Evolutionary conservation across 2,329 filamentous ascomycete genomes (phyloP).

Genomic region (Penicillium decumbens): DNA sequence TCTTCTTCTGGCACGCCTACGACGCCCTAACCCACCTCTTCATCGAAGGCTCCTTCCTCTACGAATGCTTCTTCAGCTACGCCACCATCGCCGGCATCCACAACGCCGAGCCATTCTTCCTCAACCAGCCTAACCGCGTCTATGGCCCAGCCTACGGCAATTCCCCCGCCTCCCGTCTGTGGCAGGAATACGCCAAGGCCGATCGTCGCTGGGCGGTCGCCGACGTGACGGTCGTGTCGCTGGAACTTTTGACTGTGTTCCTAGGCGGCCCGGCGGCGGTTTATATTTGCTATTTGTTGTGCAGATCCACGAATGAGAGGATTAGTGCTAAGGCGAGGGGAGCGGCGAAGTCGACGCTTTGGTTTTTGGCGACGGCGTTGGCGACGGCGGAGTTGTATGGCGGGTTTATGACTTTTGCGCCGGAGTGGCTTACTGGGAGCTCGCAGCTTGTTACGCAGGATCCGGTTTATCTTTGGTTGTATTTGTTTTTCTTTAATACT

Average conservation of each 20-base stretch:
- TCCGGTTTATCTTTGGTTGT: slow-evolving; percentile 60
- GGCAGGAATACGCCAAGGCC: slow-evolving; percentile 64
- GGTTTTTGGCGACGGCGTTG: slow-evolving; percentile 56
- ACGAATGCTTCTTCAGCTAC: slow-evolving; percentile 82
- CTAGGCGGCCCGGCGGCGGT: slow-evolving; percentile 55
- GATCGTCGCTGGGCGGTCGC: slow-evolving; percentile 58
- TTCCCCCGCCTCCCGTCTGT: slow-evolving; percentile 52
- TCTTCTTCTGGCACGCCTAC: slow-evolving; percentile 94
- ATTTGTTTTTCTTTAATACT: slow-evolving; percentile 61
- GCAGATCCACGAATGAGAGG: slow-evolving; percentile 27
- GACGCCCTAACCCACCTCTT: slow-evolving; percentile 87
- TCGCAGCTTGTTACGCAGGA: slow-evolving; percentile 56
- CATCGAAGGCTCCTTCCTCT: slow-evolving; percentile 87
- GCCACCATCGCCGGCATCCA: slow-evolving; percentile 41
- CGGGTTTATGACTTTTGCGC: slow-evolving; percentile 61
- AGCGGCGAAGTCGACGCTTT: slow-evolving; percentile 37
- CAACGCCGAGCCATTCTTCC: slow-evolving; percentile 44
- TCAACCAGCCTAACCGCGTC: slow-evolving; percentile 50
- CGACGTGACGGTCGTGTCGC: slow-evolving; percentile 55
- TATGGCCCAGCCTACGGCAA: slow-evolving; percentile 58
- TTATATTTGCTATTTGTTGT: slow-evolving; percentile 53
- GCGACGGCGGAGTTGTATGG: slow-evolving; percentile 63
- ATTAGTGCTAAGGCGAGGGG: slow-evolving; percentile 20
- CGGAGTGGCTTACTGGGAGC: slow-evolving; percentile 59
- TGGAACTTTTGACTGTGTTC: slow-evolving; percentile 60